phyloP scores from a whole-genome alignment of 352 stramenopile species.

The Ophiocytium majus region DNA sequence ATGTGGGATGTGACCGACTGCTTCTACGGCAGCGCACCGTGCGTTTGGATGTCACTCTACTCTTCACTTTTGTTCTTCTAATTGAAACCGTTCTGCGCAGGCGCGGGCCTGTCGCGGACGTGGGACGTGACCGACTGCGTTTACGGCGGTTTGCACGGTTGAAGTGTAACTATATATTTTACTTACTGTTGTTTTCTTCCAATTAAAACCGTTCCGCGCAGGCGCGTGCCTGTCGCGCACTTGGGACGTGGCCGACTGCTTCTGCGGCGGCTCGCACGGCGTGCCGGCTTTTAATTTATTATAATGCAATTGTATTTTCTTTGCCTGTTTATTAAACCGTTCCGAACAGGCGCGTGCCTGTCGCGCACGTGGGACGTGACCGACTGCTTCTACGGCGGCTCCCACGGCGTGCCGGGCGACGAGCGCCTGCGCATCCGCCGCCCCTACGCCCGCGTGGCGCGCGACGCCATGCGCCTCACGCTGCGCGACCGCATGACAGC shows the following conservation, averaged over 20 bases:
- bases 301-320: no score
- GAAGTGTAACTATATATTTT: no score
- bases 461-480: conserved; percentile 57
- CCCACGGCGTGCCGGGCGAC: conserved; percentile 65
- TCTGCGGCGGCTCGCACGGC: conserved; percentile 71
- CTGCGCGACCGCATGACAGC: conserved; percentile 61
- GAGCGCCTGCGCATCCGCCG: conserved; percentile 64
- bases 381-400: conserved; percentile 75
- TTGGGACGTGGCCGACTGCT: conserved; percentile 73
- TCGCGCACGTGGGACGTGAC: conserved; percentile 67
- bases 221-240: conserved; percentile 61
- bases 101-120: conserved; percentile 61
- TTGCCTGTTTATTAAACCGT: no score
- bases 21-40: conserved; percentile 72
- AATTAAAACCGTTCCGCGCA: no score
- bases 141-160: no score
- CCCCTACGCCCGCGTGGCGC: conserved; percentile 69
- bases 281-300: no score
- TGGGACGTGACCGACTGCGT: conserved; percentile 74
- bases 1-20: conserved; percentile 71
- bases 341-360: conserved; percentile 61
- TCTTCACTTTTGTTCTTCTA: no score
- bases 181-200: no score
- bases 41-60: no score
- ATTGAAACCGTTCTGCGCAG: no score